A percentile compares a stretch with the other conserved stretches of the same genome.
Conservation (phyloP, 768 basidiomycete species). For the Kwoniella heveanensis region DNA sequence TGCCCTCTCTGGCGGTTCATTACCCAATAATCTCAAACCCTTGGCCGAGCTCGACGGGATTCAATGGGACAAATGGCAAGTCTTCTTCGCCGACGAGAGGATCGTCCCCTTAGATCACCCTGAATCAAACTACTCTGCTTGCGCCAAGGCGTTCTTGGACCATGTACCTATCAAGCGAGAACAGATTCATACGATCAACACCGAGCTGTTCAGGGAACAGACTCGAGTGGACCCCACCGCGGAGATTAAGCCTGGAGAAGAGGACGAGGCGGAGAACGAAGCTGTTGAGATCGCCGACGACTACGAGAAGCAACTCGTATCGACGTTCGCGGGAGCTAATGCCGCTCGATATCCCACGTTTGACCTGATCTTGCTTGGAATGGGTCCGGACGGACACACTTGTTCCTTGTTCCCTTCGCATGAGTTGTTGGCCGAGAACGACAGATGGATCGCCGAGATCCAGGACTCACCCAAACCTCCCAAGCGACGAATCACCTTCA, state of each 20-base stretch:
- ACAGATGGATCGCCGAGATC: slow-evolving; percentile 92
- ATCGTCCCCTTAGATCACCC: slow-evolving; percentile 87
- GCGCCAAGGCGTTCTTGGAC: slow-evolving; percentile 71
- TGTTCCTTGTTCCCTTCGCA: slow-evolving; percentile 97
- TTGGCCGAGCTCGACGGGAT: slow-evolving; percentile 67
- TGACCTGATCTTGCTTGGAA: slow-evolving; percentile 93
- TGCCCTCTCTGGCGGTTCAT: slow-evolving; percentile 89
- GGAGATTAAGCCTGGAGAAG: slow-evolving; percentile 35
- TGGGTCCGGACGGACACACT: slow-evolving; percentile 98
- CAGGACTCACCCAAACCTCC: slow-evolving; percentile 95
- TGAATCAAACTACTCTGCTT: slow-evolving; percentile 87
- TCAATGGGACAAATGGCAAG: slow-evolving; percentile 97
- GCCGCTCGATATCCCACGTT: slow-evolving; percentile 95
- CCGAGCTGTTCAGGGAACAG: slow-evolving; percentile 61
- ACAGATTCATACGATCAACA: slow-evolving; percentile 84
- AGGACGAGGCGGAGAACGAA: slow-evolving; percentile 47
- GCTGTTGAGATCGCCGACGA: slow-evolving; percentile 36
- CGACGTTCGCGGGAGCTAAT: slow-evolving; percentile 87
- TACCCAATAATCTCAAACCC: slow-evolving; percentile 73
- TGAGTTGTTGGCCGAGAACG: slow-evolving; percentile 74
- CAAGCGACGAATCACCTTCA: slow-evolving; percentile 83
- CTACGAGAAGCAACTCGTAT: slow-evolving; percentile 44
- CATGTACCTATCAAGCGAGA: slow-evolving; percentile 74
- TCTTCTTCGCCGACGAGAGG: slow-evolving; percentile 96
- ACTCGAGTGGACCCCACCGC: slow-evolving; percentile 42